Evolutionary conservation across 768 basidiomycete species (phyloP).

Genomic region (Podaxis rugospora): DNA sequence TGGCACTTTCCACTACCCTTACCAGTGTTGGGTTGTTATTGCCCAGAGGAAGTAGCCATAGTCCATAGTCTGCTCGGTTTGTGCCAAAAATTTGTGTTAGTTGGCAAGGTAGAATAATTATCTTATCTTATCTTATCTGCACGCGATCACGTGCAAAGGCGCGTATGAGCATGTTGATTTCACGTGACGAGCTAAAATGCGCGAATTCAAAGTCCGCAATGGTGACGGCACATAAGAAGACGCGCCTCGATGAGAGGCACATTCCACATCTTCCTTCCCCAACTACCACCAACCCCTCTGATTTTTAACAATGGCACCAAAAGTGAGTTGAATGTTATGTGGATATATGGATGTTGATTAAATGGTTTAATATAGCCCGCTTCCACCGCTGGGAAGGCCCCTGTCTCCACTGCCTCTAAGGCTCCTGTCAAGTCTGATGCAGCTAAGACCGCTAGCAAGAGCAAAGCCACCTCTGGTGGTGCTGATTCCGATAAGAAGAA

Average conservation of each 20-base stretch:
- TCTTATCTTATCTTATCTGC: not conserved
- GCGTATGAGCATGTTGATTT: constrained; percentile 1
- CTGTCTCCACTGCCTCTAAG: constrained; percentile 68
- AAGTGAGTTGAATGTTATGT: constrained; percentile 17
- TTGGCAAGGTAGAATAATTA: too few species aligned
- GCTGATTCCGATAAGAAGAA: constrained; percentile 82
- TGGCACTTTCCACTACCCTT: constrained; percentile 79
- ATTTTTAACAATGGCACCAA: constrained; percentile 26
- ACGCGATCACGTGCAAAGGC: not conserved
- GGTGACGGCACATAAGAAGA: constrained; percentile 24
- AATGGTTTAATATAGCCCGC: constrained; percentile 45
- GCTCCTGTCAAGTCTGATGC: constrained; percentile 67
- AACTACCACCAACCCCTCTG: constrained; percentile 18
- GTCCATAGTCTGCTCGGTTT: not conserved
- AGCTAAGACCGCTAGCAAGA: constrained; percentile 79
- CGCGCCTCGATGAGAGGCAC: constrained; percentile 1
- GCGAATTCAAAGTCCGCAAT: constrained; percentile 37
- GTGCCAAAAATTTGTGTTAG: not conserved
- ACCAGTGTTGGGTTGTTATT: constrained; percentile 62
- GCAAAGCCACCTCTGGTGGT: constrained; percentile 62
- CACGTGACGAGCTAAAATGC: constrained; percentile 16
- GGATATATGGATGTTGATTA: not conserved
- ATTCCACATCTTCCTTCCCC: not conserved
- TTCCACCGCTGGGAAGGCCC: constrained; percentile 82
- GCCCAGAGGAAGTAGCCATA: constrained; percentile 25